Evolutionary conservation across 1,284 basidiomycete species (phyloP).

Genomic region (Microstroma glucosiphilum): DNA sequence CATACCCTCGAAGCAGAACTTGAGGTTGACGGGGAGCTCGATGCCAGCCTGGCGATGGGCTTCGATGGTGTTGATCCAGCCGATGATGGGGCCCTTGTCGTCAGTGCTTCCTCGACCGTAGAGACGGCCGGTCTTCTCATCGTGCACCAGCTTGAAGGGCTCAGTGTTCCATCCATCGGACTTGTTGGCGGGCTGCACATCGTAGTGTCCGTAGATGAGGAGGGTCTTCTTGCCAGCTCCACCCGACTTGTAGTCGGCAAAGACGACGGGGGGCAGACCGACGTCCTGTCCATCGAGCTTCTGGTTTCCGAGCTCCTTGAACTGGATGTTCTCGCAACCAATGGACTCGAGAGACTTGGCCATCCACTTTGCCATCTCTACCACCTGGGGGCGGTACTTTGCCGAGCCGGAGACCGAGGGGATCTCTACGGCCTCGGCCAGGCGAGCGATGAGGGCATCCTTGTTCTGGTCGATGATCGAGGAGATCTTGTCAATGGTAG

Average conservation of each 20-base stretch:
- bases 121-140: constrained; percentile 65
- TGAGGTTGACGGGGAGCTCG: constrained; percentile 85
- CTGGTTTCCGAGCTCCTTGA: constrained; percentile 62
- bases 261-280: constrained; percentile 76
- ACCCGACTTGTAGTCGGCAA: constrained; percentile 69
- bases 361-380: constrained; percentile 48
- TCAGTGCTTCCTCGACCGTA: constrained; percentile 65
- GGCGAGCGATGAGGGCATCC: constrained; percentile 34
- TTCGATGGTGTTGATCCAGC: constrained; percentile 91
- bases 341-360: constrained; percentile 37
- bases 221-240: constrained; percentile 78
- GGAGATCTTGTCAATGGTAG: constrained; percentile 24
- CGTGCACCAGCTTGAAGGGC: constrained; percentile 74
- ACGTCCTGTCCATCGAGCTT: constrained; percentile 70
- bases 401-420: constrained; percentile 49
- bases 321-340: constrained; percentile 34
- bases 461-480: constrained; percentile 41
- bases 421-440: constrained; percentile 47
- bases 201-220: constrained; percentile 67
- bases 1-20: constrained; percentile 94
- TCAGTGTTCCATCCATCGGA: constrained; percentile 77
- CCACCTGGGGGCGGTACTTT: constrained; percentile 43
- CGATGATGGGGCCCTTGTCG: constrained; percentile 56
- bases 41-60: constrained; percentile 69
- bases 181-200: constrained; percentile 57